phyloP scores from a whole-genome alignment of 2,329 filamentous ascomycete genomes.

The Exophiala dermatitidis region DNA sequence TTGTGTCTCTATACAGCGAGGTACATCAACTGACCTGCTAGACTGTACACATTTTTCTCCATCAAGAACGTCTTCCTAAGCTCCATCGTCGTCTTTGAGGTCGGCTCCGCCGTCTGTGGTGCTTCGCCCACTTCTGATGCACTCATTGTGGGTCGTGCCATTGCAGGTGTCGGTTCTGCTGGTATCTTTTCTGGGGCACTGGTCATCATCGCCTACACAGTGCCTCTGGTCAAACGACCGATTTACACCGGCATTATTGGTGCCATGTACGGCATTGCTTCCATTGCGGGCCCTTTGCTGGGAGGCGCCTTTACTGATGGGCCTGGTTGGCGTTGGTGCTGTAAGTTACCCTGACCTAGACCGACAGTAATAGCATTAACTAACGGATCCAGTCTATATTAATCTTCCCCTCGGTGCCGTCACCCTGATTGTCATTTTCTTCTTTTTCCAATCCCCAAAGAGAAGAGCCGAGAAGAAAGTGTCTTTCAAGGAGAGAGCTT shows the following conservation, averaged over 20 bases:
- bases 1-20: background rate
- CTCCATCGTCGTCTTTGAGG: conserved; percentile 39
- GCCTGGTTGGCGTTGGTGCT: conserved; percentile 34
- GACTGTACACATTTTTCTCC: conserved; percentile 42
- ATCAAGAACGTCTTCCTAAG: conserved; percentile 39
- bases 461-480: conserved; percentile 29
- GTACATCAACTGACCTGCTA: conserved; percentile 16
- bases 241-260: conserved; percentile 48
- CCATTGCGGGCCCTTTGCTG: conserved; percentile 34
- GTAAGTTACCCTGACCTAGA: background rate
- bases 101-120: conserved; percentile 40
- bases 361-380: too few species aligned
- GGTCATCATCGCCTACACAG: conserved; percentile 32
- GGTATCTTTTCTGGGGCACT: conserved; percentile 30
- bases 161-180: conserved; percentile 30
- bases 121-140: conserved; percentile 30
- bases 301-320: conserved; percentile 39
- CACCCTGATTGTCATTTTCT: conserved; percentile 41
- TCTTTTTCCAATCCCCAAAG: conserved; percentile 40
- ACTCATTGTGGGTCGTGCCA: conserved; percentile 32
- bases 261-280: conserved; percentile 39
- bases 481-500: conserved; percentile 36
- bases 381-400: conserved; percentile 34
- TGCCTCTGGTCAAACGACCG: conserved; percentile 50
- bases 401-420: conserved; percentile 39